Base-by-base conservation (phyloP, 2,329 filamentous ascomycete species). In the Paraphoma chrysanthemicola region DNA sequence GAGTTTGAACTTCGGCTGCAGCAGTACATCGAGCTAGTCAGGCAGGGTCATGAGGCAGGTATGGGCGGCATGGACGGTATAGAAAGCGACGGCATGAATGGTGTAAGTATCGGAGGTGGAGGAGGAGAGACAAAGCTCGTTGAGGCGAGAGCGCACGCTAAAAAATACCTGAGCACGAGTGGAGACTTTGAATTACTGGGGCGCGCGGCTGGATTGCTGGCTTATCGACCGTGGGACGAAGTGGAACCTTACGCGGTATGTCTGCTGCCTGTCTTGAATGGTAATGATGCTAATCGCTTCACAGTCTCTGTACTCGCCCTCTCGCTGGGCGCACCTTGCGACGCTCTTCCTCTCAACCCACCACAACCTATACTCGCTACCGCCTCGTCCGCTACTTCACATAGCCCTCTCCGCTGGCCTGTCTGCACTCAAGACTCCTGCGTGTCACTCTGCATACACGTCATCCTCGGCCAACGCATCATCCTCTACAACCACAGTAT, bases 1-100 rank as follows among this genome's bases (percentile, higher is more conserved):
- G 95, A 99, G 77, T 96, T 97, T 71, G 92, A 96, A 82, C 85
- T 99, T 43, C 89, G 95, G 11, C 84, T 96, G 68, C 95, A 99
- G 76, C 93, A 98, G 75, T 98, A 93, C 75, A 93, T 98, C 67
- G 95, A 98, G 77, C 83, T 98, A 58, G 87, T 96, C 56, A 85
- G 94, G 57, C 86, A 83, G 39, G 85, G 76, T 8, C 72, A 76
- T 51, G 70, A 70, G 55, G 68, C 62, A 28, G 70, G 69, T 4
- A 43, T 66, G 46, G 58, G 60, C 7, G 67, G 67, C 6, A 63
- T 67, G 59, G 65, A 72, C 36, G 62, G 62, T 5, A 42, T 63
- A 41, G 64, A 67, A 41, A 65, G 51, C n/a, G 60, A 64, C 38
- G 60, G 51, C 28, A 63, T 70, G 93, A 97, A 77, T 83, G 97